phyloP scores from a whole-genome alignment of 768 basidiomycete species.

The Tremella yokohamensis region DNA sequence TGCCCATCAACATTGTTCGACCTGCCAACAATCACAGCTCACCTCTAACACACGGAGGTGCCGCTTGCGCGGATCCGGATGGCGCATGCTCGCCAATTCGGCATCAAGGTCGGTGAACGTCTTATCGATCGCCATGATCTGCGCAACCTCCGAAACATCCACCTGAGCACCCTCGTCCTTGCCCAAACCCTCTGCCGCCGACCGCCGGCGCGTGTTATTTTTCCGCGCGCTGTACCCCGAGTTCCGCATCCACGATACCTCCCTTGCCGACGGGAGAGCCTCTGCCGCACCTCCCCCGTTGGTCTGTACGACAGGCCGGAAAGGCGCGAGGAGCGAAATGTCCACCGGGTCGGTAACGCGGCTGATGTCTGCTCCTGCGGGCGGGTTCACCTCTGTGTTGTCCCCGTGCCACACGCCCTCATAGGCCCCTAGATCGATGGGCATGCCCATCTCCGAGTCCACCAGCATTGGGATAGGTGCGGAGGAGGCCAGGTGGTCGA shows the following conservation, averaged over 20 bases:
- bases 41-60: constrained; percentile 40
- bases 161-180: constrained; percentile 20
- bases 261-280: constrained; percentile 51
- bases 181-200: constrained; percentile 18
- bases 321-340: constrained; percentile 63
- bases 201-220: constrained; percentile 23
- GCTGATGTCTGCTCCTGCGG: constrained; percentile 56
- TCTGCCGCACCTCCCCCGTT: constrained; percentile 47
- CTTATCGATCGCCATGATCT: constrained; percentile 44
- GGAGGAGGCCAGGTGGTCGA: constrained; percentile 73
- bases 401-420: constrained; percentile 79
- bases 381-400: constrained; percentile 66
- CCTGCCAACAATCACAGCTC: neutral
- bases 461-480: constrained; percentile 90
- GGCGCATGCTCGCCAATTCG: constrained; percentile 21
- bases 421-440: constrained; percentile 78
- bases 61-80: constrained; percentile 36
- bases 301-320: constrained; percentile 12
- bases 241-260: constrained; percentile 87
- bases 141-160: constrained; percentile 47
- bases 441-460: constrained; percentile 96
- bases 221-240: constrained; percentile 70
- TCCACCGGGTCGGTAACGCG: constrained; percentile 45
- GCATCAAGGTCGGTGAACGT: constrained; percentile 35
- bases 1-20: constrained; percentile 5